A percentile compares a stretch with the other conserved stretches of the same genome.
Evolutionary conservation across 148 eudicot genomes (phyloP).

Genomic region (Arbutus unedo): DNA sequence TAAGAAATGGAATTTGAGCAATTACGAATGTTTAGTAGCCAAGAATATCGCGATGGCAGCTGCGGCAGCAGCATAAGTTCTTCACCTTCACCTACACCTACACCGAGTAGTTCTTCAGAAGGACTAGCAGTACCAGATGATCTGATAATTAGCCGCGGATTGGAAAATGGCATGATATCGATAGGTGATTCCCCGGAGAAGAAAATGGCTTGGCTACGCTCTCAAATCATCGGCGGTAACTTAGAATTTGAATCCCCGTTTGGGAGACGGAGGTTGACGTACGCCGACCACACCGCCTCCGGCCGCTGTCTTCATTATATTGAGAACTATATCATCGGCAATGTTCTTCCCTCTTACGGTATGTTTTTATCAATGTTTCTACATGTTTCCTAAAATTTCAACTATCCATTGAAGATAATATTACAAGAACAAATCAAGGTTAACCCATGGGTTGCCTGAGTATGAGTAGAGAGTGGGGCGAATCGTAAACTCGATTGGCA

Average conservation of each 20-base stretch:
- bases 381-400: too few species aligned
- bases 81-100: neutral
- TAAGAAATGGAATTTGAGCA: neutral
- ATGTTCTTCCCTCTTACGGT: conserved; percentile 44
- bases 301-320: conserved; percentile 32
- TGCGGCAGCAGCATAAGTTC: neutral
- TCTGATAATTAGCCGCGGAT: neutral
- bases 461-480: too few species aligned
- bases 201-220: conserved; percentile 27
- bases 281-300: conserved; percentile 36
- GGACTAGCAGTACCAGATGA: neutral
- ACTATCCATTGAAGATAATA: too few species aligned
- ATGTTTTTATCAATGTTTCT: neutral
- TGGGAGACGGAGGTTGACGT: conserved; percentile 32
- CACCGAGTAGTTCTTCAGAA: neutral
- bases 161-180: neutral
- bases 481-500: too few species aligned
- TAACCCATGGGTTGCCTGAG: too few species aligned
- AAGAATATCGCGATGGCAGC: neutral
- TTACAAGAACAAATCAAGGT: too few species aligned
- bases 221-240: conserved; percentile 25
- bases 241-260: conserved; percentile 32
- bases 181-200: conserved; percentile 2
- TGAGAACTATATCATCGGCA: conserved; percentile 31
- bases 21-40: neutral